Conservation (phyloP, 805 yeast genomes). For the Candida morakotiae region DNA sequence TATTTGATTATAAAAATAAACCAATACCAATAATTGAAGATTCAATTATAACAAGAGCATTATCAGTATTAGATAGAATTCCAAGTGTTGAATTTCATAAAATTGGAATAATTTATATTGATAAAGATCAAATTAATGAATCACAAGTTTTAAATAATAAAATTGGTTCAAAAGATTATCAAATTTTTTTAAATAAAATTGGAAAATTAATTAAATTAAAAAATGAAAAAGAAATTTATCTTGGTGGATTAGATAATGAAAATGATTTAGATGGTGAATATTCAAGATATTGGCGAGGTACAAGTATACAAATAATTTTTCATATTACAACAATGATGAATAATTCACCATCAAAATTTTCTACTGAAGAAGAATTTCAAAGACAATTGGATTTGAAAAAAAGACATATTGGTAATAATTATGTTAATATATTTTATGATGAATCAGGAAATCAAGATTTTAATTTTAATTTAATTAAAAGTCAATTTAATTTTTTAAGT, state of each 20-base stretch:
- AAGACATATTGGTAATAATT: conserved; percentile 82
- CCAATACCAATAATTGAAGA: conserved; percentile 55
- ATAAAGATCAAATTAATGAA: conserved; percentile 61
- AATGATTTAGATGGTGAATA: conserved; percentile 70
- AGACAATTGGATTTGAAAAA: conserved; percentile 53
- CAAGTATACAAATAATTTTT: conserved; percentile 65
- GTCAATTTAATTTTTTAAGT: conserved; percentile 81
- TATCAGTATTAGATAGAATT: conserved; percentile 63
- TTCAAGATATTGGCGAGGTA: conserved; percentile 70
- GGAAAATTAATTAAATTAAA: conserved; percentile 61
- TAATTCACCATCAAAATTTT: conserved; percentile 33
- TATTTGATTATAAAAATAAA: conserved; percentile 37
- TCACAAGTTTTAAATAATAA: conserved; percentile 59
- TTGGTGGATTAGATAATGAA: conserved; percentile 77
- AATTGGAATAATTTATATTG: conserved; percentile 74
- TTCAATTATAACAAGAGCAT: conserved; percentile 41
- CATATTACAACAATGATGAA: conserved; percentile 81
- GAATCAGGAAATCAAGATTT: conserved; percentile 58
- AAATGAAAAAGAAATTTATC: conserved; percentile 45
- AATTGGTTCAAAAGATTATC: conserved; percentile 61
- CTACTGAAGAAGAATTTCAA: conserved; percentile 1
- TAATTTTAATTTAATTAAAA: conserved; percentile 63
- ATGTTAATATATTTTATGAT: conserved; percentile 76
- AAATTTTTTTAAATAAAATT: conserved; percentile 51
- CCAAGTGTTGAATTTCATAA: conserved; percentile 79